These are phyloP conservation scores for Glaciozyma martinii DNA, from an alignment of 768 basidiomycete genomes.

Conservation along the genomic window DNA sequence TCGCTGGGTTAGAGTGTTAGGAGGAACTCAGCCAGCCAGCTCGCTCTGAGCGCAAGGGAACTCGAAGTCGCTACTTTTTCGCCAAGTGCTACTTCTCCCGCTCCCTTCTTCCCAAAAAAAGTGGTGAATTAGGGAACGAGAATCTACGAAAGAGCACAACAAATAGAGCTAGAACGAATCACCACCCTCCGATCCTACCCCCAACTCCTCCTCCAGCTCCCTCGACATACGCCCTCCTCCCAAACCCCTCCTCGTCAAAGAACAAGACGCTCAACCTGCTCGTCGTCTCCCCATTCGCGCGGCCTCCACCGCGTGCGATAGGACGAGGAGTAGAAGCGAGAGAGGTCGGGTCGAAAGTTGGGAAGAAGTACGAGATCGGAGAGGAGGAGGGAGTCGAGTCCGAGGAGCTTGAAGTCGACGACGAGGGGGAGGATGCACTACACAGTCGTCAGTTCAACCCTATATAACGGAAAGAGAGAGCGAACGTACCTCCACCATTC, in stretches of 20 bases:
- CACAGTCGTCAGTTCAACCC: background rate
- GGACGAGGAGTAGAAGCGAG: background rate
- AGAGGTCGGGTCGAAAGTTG: background rate
- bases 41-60: too few relatives aligned
- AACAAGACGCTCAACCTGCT: background rate
- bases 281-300: background rate
- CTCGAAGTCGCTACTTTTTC: too few relatives aligned
- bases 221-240: background rate
- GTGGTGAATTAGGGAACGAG: too few relatives aligned
- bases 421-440: background rate
- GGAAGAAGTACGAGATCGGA: background rate
- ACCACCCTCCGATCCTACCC: background rate
- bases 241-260: background rate
- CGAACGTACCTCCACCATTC: background rate
- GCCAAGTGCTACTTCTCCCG: too few relatives aligned
- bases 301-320: background rate
- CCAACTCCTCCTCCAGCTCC: background rate
- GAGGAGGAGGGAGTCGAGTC: too few relatives aligned
- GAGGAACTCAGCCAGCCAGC: too few relatives aligned
- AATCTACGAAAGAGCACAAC: too few relatives aligned
- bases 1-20: too few relatives aligned
- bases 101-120: too few relatives aligned
- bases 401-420: background rate
- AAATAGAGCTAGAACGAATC: too few relatives aligned
- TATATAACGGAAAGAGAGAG: background rate